Evolutionary conservation across 1,139 yeast species (phyloP).

Genomic region (Meyerozyma carpophila): DNA sequence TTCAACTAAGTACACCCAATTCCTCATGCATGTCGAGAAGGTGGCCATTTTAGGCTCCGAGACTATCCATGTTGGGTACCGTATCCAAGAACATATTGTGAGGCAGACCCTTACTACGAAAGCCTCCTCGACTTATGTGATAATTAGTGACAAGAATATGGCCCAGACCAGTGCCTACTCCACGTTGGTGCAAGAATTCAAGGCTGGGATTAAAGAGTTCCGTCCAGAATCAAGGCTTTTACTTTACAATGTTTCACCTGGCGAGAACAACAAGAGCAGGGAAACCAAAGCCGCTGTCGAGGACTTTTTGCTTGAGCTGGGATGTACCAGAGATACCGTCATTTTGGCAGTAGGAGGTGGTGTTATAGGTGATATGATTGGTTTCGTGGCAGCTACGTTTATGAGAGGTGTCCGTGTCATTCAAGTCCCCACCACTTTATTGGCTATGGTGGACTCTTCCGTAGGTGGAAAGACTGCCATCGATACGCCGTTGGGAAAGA

Average conservation of each 20-base stretch:
- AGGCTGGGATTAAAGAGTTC: constrained; percentile 19
- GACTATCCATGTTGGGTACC: constrained; percentile 86
- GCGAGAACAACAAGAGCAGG: constrained; percentile 87
- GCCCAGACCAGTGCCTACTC: constrained; percentile 59
- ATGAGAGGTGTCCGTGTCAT: constrained; percentile 97
- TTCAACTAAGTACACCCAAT: not conserved
- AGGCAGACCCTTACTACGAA: constrained; percentile 56
- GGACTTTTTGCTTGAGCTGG: constrained; percentile 77
- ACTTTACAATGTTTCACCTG: constrained; percentile 78
- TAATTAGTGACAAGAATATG: constrained; percentile 83
- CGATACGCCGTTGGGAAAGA: constrained; percentile 96
- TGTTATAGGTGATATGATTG: constrained; percentile 98
- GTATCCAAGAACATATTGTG: constrained; percentile 72
- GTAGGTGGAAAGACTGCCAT: constrained; percentile 99
- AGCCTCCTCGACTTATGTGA: constrained; percentile 85
- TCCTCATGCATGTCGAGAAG: constrained; percentile 31
- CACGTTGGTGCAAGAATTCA: constrained; percentile 30
- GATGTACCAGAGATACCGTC: constrained; percentile 95
- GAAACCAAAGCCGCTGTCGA: constrained; percentile 90
- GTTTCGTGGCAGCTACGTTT: constrained; percentile 96
- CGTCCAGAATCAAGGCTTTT: constrained; percentile 59
- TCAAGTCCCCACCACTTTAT: constrained; percentile 88
- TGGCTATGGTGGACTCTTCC: constrained; percentile 97
- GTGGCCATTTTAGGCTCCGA: constrained; percentile 77
- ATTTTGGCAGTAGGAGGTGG: constrained; percentile 98